Evolutionary conservation across 139 green algal species (phyloP), one percentile per base, ranked within the genome.

Genomic region (Closterium sp.): DNA sequence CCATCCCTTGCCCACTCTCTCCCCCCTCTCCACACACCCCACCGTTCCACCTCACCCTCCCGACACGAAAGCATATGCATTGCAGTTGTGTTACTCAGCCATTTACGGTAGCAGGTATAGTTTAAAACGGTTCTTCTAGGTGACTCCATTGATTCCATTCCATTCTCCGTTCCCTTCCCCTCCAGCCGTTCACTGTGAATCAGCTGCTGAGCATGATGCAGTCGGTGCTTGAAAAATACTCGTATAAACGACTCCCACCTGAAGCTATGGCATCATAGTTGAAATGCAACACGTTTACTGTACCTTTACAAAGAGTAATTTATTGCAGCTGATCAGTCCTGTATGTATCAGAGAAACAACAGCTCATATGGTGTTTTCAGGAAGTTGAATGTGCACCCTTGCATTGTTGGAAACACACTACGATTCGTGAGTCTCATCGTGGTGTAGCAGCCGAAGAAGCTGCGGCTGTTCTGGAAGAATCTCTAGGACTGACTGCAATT

Each of bases 131-230:
- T 83, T 10, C 12, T 83, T 83, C 16, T 16, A 28, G 12, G 12
- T 83, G 64, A 10, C 64, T 83, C 64, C 16, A 16, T 16, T 16
- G 83, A 19, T 86, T 21, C 83, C 31, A 33, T 19, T 86, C 83
- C n/a, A 86, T 86, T 33, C 31, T 86, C 83, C 30, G 25, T 9
- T 86, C 30, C 83, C 30, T 33, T 34, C 25, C 83, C n/a, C n/a
- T 31, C 30, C 83, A 86, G 83, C 83, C 83, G 25, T 86, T 86
- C 83, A 86, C 83, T 32, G 30, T 86, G 83, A 86, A 86, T 32
- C 83, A 86, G 83, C 83, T 86, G n/a, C 31, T 86, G 83, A 33
- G 30, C 83, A 86, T 86, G 83, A 86, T 86, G 83, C 83, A 86
- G 83, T 86, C 83, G 4, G 83, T 86, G 83, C 83, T 86, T 32